Percentiles rank a stretch among this genome's conserved stretches.
phyloP scores from a whole-genome alignment of 2,329 filamentous ascomycete genomes.

The Epicoccum sorghinum region DNA sequence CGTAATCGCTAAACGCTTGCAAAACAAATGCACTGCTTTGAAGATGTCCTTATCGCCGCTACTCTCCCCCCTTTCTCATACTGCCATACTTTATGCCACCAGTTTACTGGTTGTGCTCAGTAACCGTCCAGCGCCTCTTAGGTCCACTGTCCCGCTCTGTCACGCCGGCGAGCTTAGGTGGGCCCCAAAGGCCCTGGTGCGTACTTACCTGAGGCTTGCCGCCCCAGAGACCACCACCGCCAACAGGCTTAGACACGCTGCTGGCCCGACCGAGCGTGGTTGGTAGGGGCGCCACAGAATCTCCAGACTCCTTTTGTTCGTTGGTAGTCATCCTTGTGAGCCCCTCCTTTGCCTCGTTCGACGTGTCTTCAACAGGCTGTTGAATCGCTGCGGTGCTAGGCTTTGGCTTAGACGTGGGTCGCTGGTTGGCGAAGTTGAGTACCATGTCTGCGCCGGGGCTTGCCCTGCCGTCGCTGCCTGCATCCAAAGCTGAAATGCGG shows the following conservation, averaged over 20 bases:
- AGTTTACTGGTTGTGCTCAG: conserved; percentile 36
- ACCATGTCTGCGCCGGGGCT: conserved; percentile 43
- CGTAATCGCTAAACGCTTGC: conserved; percentile 9
- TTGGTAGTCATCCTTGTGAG: conserved; percentile 27
- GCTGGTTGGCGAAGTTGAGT: conserved; percentile 38
- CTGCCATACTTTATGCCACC: not conserved
- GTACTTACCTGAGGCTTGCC: conserved; percentile 25
- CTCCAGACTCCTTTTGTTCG: conserved; percentile 38
- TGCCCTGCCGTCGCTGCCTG: conserved; percentile 23
- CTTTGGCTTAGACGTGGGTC: conserved; percentile 19
- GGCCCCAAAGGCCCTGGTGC: conserved; percentile 53
- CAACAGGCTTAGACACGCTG: conserved; percentile 10
- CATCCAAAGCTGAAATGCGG: conserved; percentile 25
- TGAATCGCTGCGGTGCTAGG: conserved; percentile 7
- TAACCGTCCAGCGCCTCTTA: conserved; percentile 54
- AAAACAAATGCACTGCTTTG: not conserved
- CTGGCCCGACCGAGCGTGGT: conserved; percentile 25
- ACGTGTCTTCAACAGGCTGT: conserved; percentile 13
- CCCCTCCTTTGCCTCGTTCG: conserved; percentile 10
- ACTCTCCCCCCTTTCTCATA: too few relatives aligned
- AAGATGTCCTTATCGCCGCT: not conserved
- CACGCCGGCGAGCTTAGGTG: conserved; percentile 42
- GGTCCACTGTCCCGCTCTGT: conserved; percentile 46
- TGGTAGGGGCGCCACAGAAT: conserved; percentile 40
- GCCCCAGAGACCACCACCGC: conserved; percentile 33